Percentiles rank a stretch among this genome's conserved stretches.
phyloP scores from a whole-genome alignment of 176 grass and related monocot genomes.

The Thinopyrum elongatum region DNA sequence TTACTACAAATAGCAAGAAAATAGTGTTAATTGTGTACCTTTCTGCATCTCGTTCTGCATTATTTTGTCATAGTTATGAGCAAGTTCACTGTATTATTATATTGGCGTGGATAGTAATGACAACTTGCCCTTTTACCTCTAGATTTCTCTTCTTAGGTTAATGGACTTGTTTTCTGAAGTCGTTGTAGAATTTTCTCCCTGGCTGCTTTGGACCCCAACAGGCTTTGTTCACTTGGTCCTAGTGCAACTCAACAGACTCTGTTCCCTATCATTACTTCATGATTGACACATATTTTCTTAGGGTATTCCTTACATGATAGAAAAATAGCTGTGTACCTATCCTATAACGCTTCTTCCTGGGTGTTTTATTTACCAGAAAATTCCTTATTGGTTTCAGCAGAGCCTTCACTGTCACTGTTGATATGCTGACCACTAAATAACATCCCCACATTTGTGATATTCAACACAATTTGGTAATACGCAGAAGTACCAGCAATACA shows the following conservation, averaged over 20 bases:
- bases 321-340: not conserved
- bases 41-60: not conserved
- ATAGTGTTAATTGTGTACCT: not conserved
- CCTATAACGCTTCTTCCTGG: not conserved
- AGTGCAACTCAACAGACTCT: not conserved
- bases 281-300: not conserved
- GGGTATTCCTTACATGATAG: not conserved
- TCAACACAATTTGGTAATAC: not conserved
- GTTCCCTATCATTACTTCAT: not conserved
- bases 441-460: not conserved
- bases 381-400: not conserved
- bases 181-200: not conserved
- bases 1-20: not conserved
- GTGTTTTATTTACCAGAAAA: not conserved
- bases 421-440: constrained; percentile 6
- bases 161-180: not conserved
- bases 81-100: not conserved
- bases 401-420: not conserved
- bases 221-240: not conserved
- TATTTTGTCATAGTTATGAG: not conserved
- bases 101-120: not conserved
- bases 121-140: not conserved
- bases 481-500: not conserved
- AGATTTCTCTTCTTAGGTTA: not conserved
- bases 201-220: not conserved